phyloP scores from a whole-genome alignment of 164 flowering plant species.

The Santalum album region DNA sequence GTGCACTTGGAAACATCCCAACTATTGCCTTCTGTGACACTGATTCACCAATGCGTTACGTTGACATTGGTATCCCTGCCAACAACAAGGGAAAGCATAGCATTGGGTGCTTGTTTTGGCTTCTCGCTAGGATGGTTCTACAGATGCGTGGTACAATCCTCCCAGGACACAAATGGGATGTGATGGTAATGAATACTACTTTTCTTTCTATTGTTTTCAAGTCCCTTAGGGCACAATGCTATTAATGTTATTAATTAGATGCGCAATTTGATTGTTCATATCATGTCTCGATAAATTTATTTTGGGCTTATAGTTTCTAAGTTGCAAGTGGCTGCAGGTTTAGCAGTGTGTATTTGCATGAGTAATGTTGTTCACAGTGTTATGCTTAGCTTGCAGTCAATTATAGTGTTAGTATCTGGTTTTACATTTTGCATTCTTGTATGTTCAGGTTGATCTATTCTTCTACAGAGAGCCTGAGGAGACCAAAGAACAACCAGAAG shows the following conservation, averaged over 20 bases:
- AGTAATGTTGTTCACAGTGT: neutral
- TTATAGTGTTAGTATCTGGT: too few relatives aligned
- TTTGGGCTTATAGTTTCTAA: too few relatives aligned
- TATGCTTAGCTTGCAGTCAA: too few relatives aligned
- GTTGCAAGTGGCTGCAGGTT: too few relatives aligned
- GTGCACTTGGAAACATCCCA: constrained; percentile 75
- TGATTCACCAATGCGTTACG: constrained; percentile 77
- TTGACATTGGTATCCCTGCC: constrained; percentile 86
- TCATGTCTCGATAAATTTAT: too few relatives aligned
- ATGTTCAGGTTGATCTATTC: constrained; percentile 71
- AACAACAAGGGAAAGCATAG: constrained; percentile 92
- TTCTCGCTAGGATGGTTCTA: constrained; percentile 78
- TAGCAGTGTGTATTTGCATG: too few relatives aligned
- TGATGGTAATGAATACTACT: constrained; percentile 54
- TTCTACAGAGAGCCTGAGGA: constrained; percentile 89
- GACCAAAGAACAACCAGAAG: constrained; percentile 58
- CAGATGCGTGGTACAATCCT: constrained; percentile 77
- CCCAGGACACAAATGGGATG: constrained; percentile 72
- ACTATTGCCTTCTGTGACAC: constrained; percentile 91
- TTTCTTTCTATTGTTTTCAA: too few relatives aligned
- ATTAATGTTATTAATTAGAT: too few relatives aligned
- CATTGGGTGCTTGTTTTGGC: constrained; percentile 81
- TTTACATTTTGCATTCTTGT: too few relatives aligned
- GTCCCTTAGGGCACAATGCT: too few relatives aligned
- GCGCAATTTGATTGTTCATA: too few relatives aligned